phyloP scores from a whole-genome alignment of 164 flowering plant species.

The Tetrastigma voinierianum region DNA sequence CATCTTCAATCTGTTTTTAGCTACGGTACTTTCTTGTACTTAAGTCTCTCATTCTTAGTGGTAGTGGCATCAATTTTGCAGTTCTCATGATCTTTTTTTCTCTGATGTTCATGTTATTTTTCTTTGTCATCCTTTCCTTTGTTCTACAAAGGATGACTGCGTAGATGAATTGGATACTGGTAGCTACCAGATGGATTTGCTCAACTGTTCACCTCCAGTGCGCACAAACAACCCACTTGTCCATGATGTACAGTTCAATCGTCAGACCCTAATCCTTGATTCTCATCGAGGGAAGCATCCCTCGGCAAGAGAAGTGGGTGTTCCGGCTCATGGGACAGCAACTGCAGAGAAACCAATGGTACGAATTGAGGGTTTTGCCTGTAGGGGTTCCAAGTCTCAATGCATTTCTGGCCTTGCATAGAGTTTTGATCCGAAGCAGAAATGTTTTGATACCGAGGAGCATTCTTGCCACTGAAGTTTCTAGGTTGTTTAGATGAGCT shows the following conservation, averaged over 20 bases:
- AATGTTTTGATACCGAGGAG: neutral
- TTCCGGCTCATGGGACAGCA: neutral
- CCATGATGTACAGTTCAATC: slow-evolving; percentile 9
- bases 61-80: neutral
- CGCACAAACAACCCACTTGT: slow-evolving; percentile 12
- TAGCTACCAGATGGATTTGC: neutral
- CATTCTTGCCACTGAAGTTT: neutral
- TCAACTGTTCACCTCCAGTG: slow-evolving; percentile 12
- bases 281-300: neutral
- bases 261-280: neutral
- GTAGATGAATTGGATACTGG: neutral
- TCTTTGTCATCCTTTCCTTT: neutral
- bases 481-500: neutral
- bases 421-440: neutral
- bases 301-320: neutral
- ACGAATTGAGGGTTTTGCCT: slow-evolving; percentile 1
- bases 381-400: neutral
- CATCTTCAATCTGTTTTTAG: slow-evolving; percentile 1
- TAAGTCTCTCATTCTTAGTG: neutral
- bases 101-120: neutral
- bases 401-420: neutral
- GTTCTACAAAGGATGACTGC: neutral
- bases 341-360: neutral
- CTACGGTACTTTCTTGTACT: neutral
- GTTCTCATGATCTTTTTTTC: neutral